Evolutionary conservation across 495 filamentous ascomycete genomes (phyloP).

Genomic region (Delitschia confertaspora): DNA sequence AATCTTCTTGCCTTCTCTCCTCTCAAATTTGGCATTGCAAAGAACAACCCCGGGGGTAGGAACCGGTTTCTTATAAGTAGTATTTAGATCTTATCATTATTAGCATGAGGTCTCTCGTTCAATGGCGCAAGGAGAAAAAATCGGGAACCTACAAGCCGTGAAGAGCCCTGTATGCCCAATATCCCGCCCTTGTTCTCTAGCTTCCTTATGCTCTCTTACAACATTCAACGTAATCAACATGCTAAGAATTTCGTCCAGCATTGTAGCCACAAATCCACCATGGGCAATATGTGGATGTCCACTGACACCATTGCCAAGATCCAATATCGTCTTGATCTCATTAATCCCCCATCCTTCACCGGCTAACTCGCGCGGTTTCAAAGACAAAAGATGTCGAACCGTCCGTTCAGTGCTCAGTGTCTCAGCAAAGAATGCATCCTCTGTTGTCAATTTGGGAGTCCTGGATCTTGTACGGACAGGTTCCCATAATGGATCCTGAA

Average conservation of each 20-base stretch:
- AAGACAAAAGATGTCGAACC: constrained; percentile 42
- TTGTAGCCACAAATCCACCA: constrained; percentile 51
- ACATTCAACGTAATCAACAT: constrained; percentile 43
- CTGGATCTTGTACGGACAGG: constrained; percentile 38
- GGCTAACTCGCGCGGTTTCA: constrained; percentile 30
- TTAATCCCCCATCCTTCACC: not conserved
- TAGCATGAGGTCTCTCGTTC: not conserved
- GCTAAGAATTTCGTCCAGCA: constrained; percentile 52
- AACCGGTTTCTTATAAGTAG: constrained; percentile 47
- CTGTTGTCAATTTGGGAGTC: constrained; percentile 35
- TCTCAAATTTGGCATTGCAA: constrained; percentile 37
- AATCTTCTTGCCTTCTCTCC: constrained; percentile 32
- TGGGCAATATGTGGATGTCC: constrained; percentile 50
- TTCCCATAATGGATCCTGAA: constrained; percentile 37
- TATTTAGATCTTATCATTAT: constrained; percentile 40
- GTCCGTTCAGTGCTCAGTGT: constrained; percentile 47
- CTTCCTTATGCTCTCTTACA: constrained; percentile 18
- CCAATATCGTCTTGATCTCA: constrained; percentile 34
- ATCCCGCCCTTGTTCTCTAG: constrained; percentile 4
- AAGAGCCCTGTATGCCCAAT: constrained; percentile 30
- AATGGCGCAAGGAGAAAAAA: not conserved
- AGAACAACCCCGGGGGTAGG: constrained; percentile 45
- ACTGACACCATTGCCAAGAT: constrained; percentile 48
- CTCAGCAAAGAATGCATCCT: constrained; percentile 48
- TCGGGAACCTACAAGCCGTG: constrained; percentile 40